A percentile compares a stretch with the other conserved stretches of the same genome.
These are phyloP conservation scores for Primulina eburnea DNA, from an alignment of 257 asterid species.

Conservation along the genomic window DNA sequence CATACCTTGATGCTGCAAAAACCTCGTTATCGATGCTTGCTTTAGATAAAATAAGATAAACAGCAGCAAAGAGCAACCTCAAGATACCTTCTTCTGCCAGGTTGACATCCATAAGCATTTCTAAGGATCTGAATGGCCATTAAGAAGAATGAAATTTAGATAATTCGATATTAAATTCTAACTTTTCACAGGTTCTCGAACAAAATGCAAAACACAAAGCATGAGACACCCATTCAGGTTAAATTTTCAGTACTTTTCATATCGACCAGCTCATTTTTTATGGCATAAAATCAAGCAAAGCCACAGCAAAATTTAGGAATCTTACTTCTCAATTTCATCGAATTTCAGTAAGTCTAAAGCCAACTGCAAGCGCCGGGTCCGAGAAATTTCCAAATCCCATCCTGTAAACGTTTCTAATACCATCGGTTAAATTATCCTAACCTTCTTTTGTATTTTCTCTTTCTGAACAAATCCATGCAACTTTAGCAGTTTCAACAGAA, in stretches of 20 bases:
- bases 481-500: slow-evolving; percentile 19
- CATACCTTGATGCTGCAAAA: slow-evolving; percentile 89
- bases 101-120: slow-evolving; percentile 70
- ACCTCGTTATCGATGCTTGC: slow-evolving; percentile 66
- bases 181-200: slow-evolving; percentile 22
- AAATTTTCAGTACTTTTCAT: slow-evolving; percentile 16
- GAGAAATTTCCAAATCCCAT: slow-evolving; percentile 73
- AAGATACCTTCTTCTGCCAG: slow-evolving; percentile 88
- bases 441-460: slow-evolving; percentile 15
- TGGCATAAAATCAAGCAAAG: slow-evolving; percentile 13
- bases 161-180: slow-evolving; percentile 20
- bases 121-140: slow-evolving; percentile 71
- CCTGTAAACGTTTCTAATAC: slow-evolving; percentile 44
- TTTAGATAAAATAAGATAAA: slow-evolving; percentile 63
- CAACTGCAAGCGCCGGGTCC: slow-evolving; percentile 83
- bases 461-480: slow-evolving; percentile 21
- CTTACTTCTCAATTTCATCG: slow-evolving; percentile 83
- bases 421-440: slow-evolving; percentile 24
- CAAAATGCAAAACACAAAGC: slow-evolving; percentile 18
- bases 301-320: slow-evolving; percentile 4
- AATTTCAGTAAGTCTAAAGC: slow-evolving; percentile 81
- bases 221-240: slow-evolving; percentile 11
- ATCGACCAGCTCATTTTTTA: slow-evolving; percentile 11
- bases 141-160: slow-evolving; percentile 33
- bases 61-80: slow-evolving; percentile 83